Percentiles rank a stretch among this genome's conserved stretches.
These are phyloP conservation scores for Sonneratia caseolaris DNA, from an alignment of 345 rosid species.

Conservation along the genomic window DNA sequence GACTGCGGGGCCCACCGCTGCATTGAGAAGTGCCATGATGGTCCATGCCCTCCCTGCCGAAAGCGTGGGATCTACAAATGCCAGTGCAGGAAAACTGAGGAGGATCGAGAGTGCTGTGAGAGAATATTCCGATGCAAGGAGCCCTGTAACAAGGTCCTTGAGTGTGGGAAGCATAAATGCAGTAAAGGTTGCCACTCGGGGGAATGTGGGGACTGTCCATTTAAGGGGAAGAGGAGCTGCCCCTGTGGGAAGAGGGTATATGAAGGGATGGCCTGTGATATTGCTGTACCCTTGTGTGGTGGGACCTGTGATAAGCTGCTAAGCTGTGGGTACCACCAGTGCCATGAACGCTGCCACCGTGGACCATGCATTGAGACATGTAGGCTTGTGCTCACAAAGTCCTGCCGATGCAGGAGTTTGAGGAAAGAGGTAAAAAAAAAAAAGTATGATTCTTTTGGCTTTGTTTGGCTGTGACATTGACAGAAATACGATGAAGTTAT, in stretches of 20 bases:
- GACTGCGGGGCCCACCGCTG: conserved; percentile 61
- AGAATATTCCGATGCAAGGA: conserved; percentile 64
- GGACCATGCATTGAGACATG: conserved; percentile 81
- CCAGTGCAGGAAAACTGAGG: conserved; percentile 43
- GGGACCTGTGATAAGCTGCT: conserved; percentile 71
- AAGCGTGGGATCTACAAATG: conserved; percentile 47
- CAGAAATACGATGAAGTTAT: neutral
- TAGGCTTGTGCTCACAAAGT: conserved; percentile 58
- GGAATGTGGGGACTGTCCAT: conserved; percentile 68
- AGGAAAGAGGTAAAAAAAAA: conserved; percentile 63
- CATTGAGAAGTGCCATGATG: conserved; percentile 54
- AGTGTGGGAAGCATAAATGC: conserved; percentile 69
- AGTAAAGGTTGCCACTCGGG: conserved; percentile 70
- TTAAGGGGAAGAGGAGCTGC: conserved; percentile 75
- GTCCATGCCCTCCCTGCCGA: conserved; percentile 61
- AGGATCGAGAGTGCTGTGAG: conserved; percentile 68
- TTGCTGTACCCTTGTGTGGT: conserved; percentile 58
- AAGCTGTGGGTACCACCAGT: conserved; percentile 63
- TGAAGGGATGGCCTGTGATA: conserved; percentile 76
- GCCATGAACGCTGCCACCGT: conserved; percentile 83
- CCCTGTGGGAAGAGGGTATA: conserved; percentile 78
- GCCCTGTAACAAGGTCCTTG: conserved; percentile 43
- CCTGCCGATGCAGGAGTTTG: conserved; percentile 62
- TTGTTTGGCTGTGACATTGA: neutral
- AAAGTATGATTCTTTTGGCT: neutral